Percentiles rank a stretch among this genome's conserved stretches.
These are phyloP conservation scores for Narthecium ossifragum DNA, from an alignment of 106 monocot species.

Conservation along the genomic window DNA sequence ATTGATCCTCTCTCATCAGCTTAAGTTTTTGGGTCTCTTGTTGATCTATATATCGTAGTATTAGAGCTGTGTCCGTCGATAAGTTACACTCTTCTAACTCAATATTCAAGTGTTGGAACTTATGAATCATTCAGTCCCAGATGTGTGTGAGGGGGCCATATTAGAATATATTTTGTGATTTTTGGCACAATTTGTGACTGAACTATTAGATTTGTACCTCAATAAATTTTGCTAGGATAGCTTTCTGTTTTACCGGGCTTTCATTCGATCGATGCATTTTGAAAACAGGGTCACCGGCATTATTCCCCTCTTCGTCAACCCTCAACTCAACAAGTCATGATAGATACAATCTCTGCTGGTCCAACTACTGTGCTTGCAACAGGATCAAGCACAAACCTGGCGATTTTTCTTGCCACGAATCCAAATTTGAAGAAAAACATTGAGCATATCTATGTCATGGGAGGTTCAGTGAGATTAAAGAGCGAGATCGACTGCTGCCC, in stretches of 20 bases:
- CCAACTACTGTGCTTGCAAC: slow-evolving; percentile 56
- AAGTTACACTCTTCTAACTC: too few relatives aligned
- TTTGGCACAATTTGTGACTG: background rate
- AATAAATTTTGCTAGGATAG: background rate
- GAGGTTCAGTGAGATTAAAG: slow-evolving; percentile 68
- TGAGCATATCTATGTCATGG: slow-evolving; percentile 84
- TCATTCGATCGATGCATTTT: background rate
- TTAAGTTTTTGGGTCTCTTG: too few relatives aligned
- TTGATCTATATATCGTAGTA: too few relatives aligned
- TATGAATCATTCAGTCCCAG: too few relatives aligned
- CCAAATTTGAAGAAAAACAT: slow-evolving; percentile 76
- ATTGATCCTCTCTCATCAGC: too few relatives aligned
- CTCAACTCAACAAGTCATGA: slow-evolving; percentile 78
- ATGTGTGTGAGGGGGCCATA: too few relatives aligned
- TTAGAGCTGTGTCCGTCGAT: too few relatives aligned
- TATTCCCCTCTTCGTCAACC: slow-evolving; percentile 64
- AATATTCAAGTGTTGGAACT: too few relatives aligned
- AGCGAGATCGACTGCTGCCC: slow-evolving; percentile 79
- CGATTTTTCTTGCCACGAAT: slow-evolving; percentile 76
- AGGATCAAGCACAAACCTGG: slow-evolving; percentile 77
- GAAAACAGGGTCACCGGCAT: slow-evolving; percentile 53
- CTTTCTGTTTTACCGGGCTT: too few relatives aligned
- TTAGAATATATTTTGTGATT: too few relatives aligned
- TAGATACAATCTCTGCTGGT: slow-evolving; percentile 61
- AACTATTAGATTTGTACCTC: background rate